Conservation (phyloP, 2,329 filamentous ascomycete species). For the Diaporthe nobilis region DNA sequence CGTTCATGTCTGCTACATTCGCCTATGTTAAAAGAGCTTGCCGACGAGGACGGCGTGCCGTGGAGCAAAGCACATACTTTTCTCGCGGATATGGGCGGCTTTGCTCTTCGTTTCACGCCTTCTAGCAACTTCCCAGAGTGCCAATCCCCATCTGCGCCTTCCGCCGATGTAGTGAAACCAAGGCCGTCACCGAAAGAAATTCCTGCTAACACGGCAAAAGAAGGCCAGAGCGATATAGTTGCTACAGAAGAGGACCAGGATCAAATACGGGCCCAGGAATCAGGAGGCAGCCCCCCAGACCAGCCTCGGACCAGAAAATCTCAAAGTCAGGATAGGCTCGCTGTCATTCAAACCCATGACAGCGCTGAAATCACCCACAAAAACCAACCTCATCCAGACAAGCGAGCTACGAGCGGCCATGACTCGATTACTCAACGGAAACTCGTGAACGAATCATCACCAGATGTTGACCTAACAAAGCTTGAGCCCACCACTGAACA, state of each 20-base stretch:
- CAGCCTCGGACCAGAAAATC: rapidly evolving
- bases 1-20: not conserved
- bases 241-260: no score
- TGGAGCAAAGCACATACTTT: not conserved
- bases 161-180: not conserved
- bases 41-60: not conserved
- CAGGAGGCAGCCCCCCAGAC: not conserved
- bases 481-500: no score
- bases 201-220: not conserved
- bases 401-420: no score
- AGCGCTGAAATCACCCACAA: no score
- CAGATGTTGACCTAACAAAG: not conserved
- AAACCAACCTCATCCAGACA: no score
- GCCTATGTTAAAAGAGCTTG: not conserved
- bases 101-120: not conserved
- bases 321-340: not conserved
- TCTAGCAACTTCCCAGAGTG: not conserved
- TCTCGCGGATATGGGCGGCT: not conserved
- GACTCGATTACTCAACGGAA: no score
- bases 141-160: not conserved
- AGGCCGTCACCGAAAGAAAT: not conserved
- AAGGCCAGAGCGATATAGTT: not conserved
- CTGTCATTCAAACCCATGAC: no score
- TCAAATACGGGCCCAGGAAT: not conserved
- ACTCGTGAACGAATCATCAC: not conserved